These are phyloP conservation scores for Pontederia paniculata DNA, from an alignment of 176 grass and related monocot species.

Conservation along the genomic window DNA sequence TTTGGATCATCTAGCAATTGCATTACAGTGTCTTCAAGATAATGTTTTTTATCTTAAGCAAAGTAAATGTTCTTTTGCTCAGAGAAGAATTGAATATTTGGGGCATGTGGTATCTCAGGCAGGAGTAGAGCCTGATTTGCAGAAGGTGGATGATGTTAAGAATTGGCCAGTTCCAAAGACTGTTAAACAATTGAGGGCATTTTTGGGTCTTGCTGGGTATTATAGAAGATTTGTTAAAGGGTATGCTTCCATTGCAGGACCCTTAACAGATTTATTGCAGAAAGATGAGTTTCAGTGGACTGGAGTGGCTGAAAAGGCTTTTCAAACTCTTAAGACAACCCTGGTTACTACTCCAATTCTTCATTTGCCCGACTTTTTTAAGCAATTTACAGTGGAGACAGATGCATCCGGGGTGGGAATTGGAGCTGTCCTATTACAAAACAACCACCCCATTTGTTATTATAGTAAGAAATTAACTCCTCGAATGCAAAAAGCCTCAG, in stretches of 20 bases:
- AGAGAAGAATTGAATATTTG: neutral
- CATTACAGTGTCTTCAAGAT: neutral
- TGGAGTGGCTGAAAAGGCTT: neutral
- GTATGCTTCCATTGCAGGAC: neutral
- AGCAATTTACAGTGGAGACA: neutral
- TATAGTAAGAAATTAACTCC: neutral
- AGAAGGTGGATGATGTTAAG: neutral
- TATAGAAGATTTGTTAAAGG: constrained; percentile 2
- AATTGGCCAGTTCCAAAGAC: neutral
- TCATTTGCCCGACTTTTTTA: neutral
- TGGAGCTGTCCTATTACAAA: neutral
- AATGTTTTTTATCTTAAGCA: neutral
- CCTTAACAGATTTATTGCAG: neutral
- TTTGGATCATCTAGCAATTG: neutral
- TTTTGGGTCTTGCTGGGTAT: neutral
- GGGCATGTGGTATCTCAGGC: neutral
- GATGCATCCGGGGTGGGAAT: neutral
- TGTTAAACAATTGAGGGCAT: neutral
- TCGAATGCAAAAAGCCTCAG: neutral
- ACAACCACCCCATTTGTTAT: neutral
- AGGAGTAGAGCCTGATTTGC: neutral
- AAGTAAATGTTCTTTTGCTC: neutral
- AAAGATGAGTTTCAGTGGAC: neutral
- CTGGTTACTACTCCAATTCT: neutral
- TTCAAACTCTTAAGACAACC: neutral